These are phyloP conservation scores for Schizonepeta tenuifolia DNA, from an alignment of 257 asterid genomes.

Conservation along the genomic window DNA sequence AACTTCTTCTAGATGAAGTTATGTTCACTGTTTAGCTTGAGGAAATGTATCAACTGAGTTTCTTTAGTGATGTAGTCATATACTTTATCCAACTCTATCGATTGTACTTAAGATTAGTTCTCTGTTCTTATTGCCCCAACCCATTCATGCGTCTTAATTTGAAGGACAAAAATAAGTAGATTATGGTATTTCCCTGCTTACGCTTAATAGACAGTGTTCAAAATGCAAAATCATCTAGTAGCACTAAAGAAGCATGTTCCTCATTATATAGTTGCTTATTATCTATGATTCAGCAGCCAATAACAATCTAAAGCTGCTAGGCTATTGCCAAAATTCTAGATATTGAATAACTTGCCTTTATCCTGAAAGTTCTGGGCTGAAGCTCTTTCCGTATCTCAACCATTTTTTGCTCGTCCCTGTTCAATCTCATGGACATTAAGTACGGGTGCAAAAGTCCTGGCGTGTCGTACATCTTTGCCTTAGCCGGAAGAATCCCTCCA, in stretches of 20 bases:
- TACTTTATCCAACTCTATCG: neutral
- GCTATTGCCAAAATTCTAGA: conserved; percentile 1
- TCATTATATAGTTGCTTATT: conserved; percentile 13
- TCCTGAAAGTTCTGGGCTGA: conserved; percentile 81
- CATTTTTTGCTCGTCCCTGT: conserved; percentile 92
- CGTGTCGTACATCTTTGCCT: conserved; percentile 97
- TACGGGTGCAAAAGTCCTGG: conserved; percentile 95
- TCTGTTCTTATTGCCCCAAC: neutral
- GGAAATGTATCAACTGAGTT: neutral
- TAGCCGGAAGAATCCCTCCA: conserved; percentile 88
- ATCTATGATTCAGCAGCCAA: conserved; percentile 9
- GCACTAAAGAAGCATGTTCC: conserved; percentile 17
- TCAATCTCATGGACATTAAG: conserved; percentile 79
- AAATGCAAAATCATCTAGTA: conserved; percentile 26
- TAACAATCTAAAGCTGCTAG: conserved; percentile 11
- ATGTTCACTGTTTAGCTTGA: conserved; percentile 4
- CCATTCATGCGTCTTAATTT: neutral
- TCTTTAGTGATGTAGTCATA: neutral
- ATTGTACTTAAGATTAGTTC: neutral
- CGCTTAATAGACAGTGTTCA: conserved; percentile 10
- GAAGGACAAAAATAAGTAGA: neutral
- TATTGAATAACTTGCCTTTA: conserved; percentile 63
- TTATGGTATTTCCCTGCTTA: neutral
- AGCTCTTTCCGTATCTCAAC: conserved; percentile 93
- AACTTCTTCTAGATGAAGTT: conserved; percentile 5